Conservation (phyloP, 768 basidiomycete species). For the Tulasnella sp. region DNA sequence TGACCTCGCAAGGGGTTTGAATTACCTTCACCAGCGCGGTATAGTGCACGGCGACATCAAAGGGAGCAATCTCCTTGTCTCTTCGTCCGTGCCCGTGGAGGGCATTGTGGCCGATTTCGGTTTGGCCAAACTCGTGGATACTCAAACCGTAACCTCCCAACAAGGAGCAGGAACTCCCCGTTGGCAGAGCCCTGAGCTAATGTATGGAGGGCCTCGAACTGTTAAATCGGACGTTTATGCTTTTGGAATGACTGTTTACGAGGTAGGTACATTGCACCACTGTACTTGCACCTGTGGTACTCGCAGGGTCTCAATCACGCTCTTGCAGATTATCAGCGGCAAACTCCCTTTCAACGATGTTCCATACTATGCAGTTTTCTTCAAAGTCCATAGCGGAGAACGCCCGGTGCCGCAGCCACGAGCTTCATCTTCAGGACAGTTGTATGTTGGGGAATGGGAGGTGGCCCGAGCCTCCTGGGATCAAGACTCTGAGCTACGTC, state of each 20-base stretch:
- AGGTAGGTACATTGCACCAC: neutral
- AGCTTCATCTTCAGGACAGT: neutral
- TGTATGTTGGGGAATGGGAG: neutral
- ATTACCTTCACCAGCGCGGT: neutral
- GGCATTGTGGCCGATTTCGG: conserved; percentile 15
- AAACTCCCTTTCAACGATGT: neutral
- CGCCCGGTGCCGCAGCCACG: neutral
- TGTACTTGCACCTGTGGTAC: too few species aligned
- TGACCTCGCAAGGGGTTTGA: neutral
- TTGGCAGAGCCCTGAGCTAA: conserved; percentile 15
- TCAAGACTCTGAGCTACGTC: neutral
- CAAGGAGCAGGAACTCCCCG: neutral
- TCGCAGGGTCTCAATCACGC: neutral
- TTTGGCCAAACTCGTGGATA: neutral
- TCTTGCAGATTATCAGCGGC: neutral
- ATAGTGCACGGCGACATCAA: conserved; percentile 21
- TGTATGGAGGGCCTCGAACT: neutral
- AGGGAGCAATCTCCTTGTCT: neutral
- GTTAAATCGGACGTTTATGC: conserved; percentile 8
- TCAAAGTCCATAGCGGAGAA: neutral
- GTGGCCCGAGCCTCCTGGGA: neutral
- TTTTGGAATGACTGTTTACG: conserved; percentile 14
- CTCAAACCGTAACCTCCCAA: neutral
- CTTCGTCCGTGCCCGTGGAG: neutral
- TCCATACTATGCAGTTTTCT: neutral